Evolutionary conservation across 2,329 filamentous ascomycete species (phyloP).

Genomic region (Paradendryphiella salina): DNA sequence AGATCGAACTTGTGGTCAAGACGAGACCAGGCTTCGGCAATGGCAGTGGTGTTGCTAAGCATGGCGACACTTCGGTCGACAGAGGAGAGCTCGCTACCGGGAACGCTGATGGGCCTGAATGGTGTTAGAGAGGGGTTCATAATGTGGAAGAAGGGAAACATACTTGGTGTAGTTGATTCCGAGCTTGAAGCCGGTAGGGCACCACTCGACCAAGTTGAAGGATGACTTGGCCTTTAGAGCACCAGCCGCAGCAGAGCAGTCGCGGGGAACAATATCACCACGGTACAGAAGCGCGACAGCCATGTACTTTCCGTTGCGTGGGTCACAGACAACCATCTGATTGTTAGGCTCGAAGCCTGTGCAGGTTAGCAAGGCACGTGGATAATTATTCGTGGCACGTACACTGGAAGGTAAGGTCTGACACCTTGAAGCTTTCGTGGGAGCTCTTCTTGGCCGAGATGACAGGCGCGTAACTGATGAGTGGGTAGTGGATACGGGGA

Average conservation of each 20-base stretch:
- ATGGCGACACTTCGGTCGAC: constrained; percentile 92
- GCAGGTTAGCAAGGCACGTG: constrained; percentile 31
- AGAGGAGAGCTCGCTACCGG: constrained; percentile 94
- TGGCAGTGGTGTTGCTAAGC: constrained; percentile 75
- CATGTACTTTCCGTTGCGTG: constrained; percentile 77
- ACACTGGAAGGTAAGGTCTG: constrained; percentile 76
- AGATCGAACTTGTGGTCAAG: constrained; percentile 76
- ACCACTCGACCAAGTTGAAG: constrained; percentile 76
- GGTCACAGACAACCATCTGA: constrained; percentile 77
- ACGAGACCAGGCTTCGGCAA: constrained; percentile 72
- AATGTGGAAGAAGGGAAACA: constrained; percentile 6
- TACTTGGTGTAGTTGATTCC: constrained; percentile 71
- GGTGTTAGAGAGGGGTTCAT: constrained; percentile 1
- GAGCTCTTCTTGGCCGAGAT: constrained; percentile 74
- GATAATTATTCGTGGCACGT: constrained; percentile 11
- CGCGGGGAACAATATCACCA: constrained; percentile 70
- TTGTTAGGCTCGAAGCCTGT: constrained; percentile 76
- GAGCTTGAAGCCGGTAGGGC: constrained; percentile 74
- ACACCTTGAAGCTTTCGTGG: constrained; percentile 86
- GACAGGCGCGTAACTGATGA: constrained; percentile 73
- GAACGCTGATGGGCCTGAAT: constrained; percentile 88
- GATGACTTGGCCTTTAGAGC: constrained; percentile 71
- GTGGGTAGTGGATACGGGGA: constrained; percentile 73
- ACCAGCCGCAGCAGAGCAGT: constrained; percentile 68
- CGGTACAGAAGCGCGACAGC: constrained; percentile 73